Base-by-base conservation (phyloP, 1,284 basidiomycete genomes). In the Leccinum fuscescens region DNA sequence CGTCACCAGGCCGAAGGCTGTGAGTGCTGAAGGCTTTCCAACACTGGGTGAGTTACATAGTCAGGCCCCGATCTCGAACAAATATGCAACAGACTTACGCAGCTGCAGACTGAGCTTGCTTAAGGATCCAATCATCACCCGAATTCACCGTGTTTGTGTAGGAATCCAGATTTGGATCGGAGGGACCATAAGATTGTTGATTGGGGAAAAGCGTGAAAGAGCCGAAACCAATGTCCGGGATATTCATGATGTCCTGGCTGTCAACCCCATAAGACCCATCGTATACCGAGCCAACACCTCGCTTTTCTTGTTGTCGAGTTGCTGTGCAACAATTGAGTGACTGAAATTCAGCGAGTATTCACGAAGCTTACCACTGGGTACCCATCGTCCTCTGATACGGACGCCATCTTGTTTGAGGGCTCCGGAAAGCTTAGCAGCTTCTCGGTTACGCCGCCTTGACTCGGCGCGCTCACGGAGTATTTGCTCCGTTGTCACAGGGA, bases 161-260 rank as follows among this genome's bases (percentile, higher is more conserved):
- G n/a, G 77, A 63, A 24, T 79, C 72, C 56, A 82, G 72, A 62
- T 73, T 77, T 24, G 80, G 78, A 66, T 85, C 82, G 33, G 70
- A 62, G 15, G 74, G 61, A 22, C 73, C 78, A 65, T 86, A 88
- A 35, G 68, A 69, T 62, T 82, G 78, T 70, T 89, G 86, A 68
- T 89, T 86, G 20, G 88, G 87, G 78, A 89, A 87, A 15, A 88
- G 65, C 63, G 83, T 84, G 78, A 86, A 86, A 22, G 83, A 77
- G 39, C 79, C 75, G 63, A 86, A 87, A 20, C 79, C 80, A 63
- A 89, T 82, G 14, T 79, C 27, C 0, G 83, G 82, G 61, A 84
- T 83, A 66, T 77, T 82, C 58, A 80, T 65, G 58, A 89, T 86
- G 64, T 89, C 88, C 65, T 86, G 80, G 59, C 81, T 83, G 68